Evolutionary conservation across 2,329 filamentous ascomycete species (phyloP), one percentile per base, ranked within the genome.

Genomic region (Diaporthe ilicicola): DNA sequence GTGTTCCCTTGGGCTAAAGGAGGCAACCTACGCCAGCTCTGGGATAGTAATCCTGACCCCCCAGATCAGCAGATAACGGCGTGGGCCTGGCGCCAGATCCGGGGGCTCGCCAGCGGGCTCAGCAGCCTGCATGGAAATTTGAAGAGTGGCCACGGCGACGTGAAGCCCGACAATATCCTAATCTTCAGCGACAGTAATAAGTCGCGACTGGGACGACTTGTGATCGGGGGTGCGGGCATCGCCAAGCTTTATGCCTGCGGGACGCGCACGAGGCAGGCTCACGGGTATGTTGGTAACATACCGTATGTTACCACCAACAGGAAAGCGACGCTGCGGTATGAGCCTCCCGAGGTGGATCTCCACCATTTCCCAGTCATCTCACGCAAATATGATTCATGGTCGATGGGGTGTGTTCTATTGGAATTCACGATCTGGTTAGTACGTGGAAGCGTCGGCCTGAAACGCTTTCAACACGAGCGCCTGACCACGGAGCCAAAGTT

Each of bases 121-220:
- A 12, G 12, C 29, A 50, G 7, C 12, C 61, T 64, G 8, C 44
- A 64, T 32, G n/a, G n/a, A n/a, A n/a, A n/a, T n/a, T n/a, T n/a
- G n/a, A 24, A 17, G 44, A 10, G 3, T 3, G 10, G 10, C 5
- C 66, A 69, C 19, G 66, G 66, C 4, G 66, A 69, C 29, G 13
- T 69, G 27, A 69, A 69, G 66, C 66, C 66, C 7, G 66, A 61
- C 39, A 69, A 69, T 4, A 69, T 69, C 24, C 66, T 69, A 2
- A 8, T 13, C 2, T 69, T 69, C 15, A 4, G 13, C 5, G 24
- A 27, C 5, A 32, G 12, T 1, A 4, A 34, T 4, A 9, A 4
- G 9, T 5, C 32, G 32, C 32, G 32, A 34, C 9, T 46, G 22
- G 66, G 66, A 1, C 4, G 19, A 2, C 15, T 69, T 53, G 42